Percentiles rank a stretch among this genome's conserved stretches.
Conservation (phyloP, 2,329 filamentous ascomycete genomes). For the Parascedosporium putredinis region DNA sequence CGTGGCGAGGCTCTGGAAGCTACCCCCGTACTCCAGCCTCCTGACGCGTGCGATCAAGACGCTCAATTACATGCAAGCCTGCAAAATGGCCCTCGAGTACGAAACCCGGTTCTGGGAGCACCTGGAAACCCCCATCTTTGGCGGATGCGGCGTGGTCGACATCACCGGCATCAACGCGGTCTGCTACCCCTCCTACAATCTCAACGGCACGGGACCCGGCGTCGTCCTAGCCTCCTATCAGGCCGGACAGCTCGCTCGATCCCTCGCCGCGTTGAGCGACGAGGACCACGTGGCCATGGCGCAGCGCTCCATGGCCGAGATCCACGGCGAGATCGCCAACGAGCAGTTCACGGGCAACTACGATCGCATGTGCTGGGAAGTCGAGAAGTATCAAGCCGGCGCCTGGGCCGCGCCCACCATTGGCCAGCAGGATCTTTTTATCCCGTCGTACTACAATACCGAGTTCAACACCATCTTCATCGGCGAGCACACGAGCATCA, state of each 20-base stretch:
- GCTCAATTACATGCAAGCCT: slow-evolving; percentile 33
- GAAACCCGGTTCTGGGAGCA: slow-evolving; percentile 52
- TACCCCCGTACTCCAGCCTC: slow-evolving; percentile 34
- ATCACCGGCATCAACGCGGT: slow-evolving; percentile 51
- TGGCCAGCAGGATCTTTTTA: slow-evolving; percentile 58
- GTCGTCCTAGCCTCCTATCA: slow-evolving; percentile 52
- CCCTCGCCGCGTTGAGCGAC: slow-evolving; percentile 38
- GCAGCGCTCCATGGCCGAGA: slow-evolving; percentile 54
- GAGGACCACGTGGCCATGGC: slow-evolving; percentile 53
- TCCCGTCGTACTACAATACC: slow-evolving; percentile 64
- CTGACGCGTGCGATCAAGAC: slow-evolving; percentile 37
- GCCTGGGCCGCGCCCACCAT: slow-evolving; percentile 51
- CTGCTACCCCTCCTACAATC: slow-evolving; percentile 57
- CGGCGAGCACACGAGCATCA: slow-evolving; percentile 60
- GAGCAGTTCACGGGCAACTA: slow-evolving; percentile 53
- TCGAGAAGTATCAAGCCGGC: slow-evolving; percentile 49
- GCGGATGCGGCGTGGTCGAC: slow-evolving; percentile 48
- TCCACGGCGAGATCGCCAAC: slow-evolving; percentile 39
- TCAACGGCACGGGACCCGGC: slow-evolving; percentile 53
- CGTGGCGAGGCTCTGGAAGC: slow-evolving; percentile 50
- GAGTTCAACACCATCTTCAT: slow-evolving; percentile 49
- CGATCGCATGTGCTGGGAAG: slow-evolving; percentile 54
- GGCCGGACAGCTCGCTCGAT: slow-evolving; percentile 28
- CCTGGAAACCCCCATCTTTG: slow-evolving; percentile 43
- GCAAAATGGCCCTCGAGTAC: slow-evolving; percentile 58